Percentiles rank a stretch among this genome's conserved stretches.
Conservation (phyloP, 192 early-diverging fungal species). For the Paraglomus occultum region DNA sequence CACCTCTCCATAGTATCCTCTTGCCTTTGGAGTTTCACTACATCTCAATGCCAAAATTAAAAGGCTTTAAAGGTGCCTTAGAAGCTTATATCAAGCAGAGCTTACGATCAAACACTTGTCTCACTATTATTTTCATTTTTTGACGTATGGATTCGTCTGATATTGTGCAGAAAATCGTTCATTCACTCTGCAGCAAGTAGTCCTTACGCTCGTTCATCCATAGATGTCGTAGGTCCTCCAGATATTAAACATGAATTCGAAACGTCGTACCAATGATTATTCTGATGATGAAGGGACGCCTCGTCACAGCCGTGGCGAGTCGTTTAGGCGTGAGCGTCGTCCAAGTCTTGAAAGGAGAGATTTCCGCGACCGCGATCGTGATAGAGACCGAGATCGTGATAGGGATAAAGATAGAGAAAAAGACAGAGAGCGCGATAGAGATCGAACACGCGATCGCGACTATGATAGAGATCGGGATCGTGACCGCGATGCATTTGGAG, state of each 20-base stretch:
- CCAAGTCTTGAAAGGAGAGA: constrained; percentile 22
- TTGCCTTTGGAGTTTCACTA: too few relatives aligned
- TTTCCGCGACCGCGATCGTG: constrained; percentile 23
- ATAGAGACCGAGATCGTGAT: constrained; percentile 10
- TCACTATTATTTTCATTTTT: too few relatives aligned
- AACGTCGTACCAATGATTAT: constrained; percentile 18
- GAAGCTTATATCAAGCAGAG: too few relatives aligned
- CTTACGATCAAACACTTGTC: too few relatives aligned
- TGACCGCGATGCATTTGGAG: background rate
- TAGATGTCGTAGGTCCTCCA: too few relatives aligned
- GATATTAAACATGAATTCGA: constrained; percentile 24
- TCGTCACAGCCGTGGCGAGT: constrained; percentile 24
- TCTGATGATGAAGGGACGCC: constrained; percentile 25
- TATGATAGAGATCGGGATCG: constrained; percentile 20
- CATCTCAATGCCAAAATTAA: too few relatives aligned
- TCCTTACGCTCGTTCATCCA: too few relatives aligned
- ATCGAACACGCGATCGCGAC: background rate
- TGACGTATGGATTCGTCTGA: too few relatives aligned
- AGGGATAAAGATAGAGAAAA: background rate
- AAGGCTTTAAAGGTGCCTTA: too few relatives aligned
- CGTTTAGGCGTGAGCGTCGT: constrained; percentile 22
- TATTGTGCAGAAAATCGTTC: too few relatives aligned
- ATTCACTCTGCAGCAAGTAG: too few relatives aligned
- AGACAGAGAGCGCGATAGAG: constrained; percentile 13
- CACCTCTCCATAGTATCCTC: too few relatives aligned